These are phyloP conservation scores for Populus euphratica DNA, from an alignment of 345 rosid genomes.

Conservation along the genomic window DNA sequence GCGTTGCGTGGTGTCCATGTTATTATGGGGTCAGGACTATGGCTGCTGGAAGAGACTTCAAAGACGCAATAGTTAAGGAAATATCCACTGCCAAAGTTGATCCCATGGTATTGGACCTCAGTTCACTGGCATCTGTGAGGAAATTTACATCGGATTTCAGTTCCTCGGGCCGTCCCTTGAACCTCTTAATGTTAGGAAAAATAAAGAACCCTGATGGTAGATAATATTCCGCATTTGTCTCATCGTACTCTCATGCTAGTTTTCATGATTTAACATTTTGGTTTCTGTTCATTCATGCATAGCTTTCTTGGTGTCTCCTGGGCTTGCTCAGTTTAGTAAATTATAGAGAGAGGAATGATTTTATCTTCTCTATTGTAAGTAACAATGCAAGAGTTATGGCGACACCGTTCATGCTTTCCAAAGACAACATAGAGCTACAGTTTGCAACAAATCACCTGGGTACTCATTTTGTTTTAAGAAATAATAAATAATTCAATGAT, in stretches of 20 bases:
- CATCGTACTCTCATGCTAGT: background rate
- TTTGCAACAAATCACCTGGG: slow-evolving; percentile 33
- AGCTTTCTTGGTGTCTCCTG: background rate
- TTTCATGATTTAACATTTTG: background rate
- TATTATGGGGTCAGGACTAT: slow-evolving; percentile 33
- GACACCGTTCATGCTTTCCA: slow-evolving; percentile 30
- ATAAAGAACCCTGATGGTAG: background rate
- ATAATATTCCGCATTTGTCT: too few species aligned
- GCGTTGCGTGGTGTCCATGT: slow-evolving; percentile 26
- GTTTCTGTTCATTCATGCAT: background rate
- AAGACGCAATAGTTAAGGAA: slow-evolving; percentile 30
- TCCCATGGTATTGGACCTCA: slow-evolving; percentile 38
- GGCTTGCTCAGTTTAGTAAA: background rate
- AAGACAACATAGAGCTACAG: slow-evolving; percentile 29
- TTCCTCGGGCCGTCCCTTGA: slow-evolving; percentile 32
- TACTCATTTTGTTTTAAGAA: background rate
- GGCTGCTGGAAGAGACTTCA: slow-evolving; percentile 29
- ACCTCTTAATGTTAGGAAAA: slow-evolving; percentile 45
- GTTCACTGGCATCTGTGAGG: slow-evolving; percentile 37
- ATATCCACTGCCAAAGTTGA: slow-evolving; percentile 24
- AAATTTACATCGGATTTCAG: slow-evolving; percentile 34
- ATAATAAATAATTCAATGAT: background rate
- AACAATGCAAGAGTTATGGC: slow-evolving; percentile 38
- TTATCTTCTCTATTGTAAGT: slow-evolving; percentile 13
- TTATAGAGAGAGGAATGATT: background rate